Conservation (phyloP, 306 rosid species). For the Gleditsia sinensis region DNA sequence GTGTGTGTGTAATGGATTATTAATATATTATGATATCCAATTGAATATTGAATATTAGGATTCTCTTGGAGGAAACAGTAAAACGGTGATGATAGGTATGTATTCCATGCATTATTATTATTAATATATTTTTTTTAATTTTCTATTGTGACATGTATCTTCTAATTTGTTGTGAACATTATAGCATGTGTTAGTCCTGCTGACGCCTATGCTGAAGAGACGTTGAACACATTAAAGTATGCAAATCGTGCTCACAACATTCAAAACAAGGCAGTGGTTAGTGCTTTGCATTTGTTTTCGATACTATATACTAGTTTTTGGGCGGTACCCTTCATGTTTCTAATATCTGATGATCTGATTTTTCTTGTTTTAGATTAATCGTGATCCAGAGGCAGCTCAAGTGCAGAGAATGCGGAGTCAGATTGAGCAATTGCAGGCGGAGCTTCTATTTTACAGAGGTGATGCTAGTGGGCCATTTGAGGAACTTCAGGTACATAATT, state of each 20-base stretch:
- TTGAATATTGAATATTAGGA: constrained; percentile 60
- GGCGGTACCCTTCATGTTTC: neutral
- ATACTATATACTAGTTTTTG: neutral
- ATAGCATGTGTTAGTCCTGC: constrained; percentile 99
- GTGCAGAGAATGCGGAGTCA: constrained; percentile 81
- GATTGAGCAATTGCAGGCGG: constrained; percentile 89
- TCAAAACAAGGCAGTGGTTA: constrained; percentile 95
- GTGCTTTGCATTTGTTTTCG: constrained; percentile 29
- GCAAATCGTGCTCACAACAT: constrained; percentile 99
- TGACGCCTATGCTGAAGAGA: constrained; percentile 98
- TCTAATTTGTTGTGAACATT: constrained; percentile 22
- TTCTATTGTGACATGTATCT: neutral
- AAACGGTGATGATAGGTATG: constrained; percentile 97
- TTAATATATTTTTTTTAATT: neutral
- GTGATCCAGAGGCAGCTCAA: constrained; percentile 88
- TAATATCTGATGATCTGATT: constrained; percentile 4
- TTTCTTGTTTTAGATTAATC: constrained; percentile 64
- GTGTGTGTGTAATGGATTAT: constrained; percentile 2
- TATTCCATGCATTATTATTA: constrained; percentile 4
- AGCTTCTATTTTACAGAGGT: constrained; percentile 76
- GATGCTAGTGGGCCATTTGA: constrained; percentile 74
- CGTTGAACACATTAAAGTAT: constrained; percentile 89
- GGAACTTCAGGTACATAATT: constrained; percentile 73
- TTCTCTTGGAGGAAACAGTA: constrained; percentile 97
- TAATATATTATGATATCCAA: constrained; percentile 19